Conservation (phyloP, 2,329 filamentous ascomycete species). For the Exophiala bonariae region DNA sequence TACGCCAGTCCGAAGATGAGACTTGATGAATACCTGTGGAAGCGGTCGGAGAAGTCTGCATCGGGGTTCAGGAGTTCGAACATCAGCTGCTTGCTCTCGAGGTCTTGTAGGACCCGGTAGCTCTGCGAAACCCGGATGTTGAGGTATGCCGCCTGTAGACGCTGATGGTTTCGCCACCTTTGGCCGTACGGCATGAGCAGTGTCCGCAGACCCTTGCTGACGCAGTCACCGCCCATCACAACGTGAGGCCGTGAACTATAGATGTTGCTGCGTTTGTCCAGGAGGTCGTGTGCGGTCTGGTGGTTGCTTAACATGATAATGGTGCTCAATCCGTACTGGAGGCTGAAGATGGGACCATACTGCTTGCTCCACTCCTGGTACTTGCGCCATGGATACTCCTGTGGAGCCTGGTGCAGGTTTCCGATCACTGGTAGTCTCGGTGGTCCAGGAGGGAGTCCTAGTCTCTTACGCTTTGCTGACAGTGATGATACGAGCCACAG, state of each 20-base stretch:
- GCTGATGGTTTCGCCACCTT: slow-evolving; percentile 45
- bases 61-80: slow-evolving; percentile 41
- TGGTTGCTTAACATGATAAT: slow-evolving; percentile 37
- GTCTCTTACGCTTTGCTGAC: slow-evolving; percentile 3
- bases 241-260: slow-evolving; percentile 38
- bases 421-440: slow-evolving; percentile 44
- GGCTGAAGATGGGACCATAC: slow-evolving; percentile 38
- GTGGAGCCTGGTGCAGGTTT: slow-evolving; percentile 41
- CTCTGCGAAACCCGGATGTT: slow-evolving; percentile 43
- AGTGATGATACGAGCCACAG: slow-evolving; percentile 4
- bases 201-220: slow-evolving; percentile 38
- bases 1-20: slow-evolving; percentile 54
- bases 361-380: slow-evolving; percentile 34
- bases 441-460: slow-evolving; percentile 34
- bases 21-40: slow-evolving; percentile 50
- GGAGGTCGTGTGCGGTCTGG: slow-evolving; percentile 36
- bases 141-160: slow-evolving; percentile 44
- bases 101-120: slow-evolving; percentile 50
- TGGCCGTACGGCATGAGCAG: slow-evolving; percentile 52
- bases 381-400: slow-evolving; percentile 28
- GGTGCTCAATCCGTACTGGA: slow-evolving; percentile 34
- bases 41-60: slow-evolving; percentile 43
- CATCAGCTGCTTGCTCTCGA: slow-evolving; percentile 47
- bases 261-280: slow-evolving; percentile 37
- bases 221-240: slow-evolving; percentile 28